Conservation (phyloP, 2,329 filamentous ascomycete species). For the Zymoseptoria ardabiliae region DNA sequence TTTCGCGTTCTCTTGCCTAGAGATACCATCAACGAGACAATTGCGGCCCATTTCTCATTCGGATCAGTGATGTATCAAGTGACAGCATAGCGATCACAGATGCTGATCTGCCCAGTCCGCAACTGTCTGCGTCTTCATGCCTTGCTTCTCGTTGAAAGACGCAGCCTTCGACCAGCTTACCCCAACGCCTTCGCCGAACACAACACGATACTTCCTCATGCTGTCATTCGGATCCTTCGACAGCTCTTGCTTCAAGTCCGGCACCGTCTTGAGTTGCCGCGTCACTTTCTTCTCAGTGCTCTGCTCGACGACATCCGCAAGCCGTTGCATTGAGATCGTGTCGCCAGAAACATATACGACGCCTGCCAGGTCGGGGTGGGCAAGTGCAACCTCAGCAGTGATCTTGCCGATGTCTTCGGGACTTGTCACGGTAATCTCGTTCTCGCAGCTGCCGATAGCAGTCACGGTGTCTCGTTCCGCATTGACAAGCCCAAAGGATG, state of each 20-base stretch:
- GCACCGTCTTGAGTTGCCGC: conserved; percentile 45
- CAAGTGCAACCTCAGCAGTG: conserved; percentile 50
- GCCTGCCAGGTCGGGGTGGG: conserved; percentile 30
- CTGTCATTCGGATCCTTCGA: conserved; percentile 39
- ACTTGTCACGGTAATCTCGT: conserved; percentile 54
- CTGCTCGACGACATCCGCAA: conserved; percentile 45
- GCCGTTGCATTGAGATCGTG: conserved; percentile 49
- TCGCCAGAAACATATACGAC: conserved; percentile 56
- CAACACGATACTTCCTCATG: conserved; percentile 53
- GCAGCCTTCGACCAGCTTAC: conserved; percentile 50
- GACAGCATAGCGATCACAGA: background rate
- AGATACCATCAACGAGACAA: too few relatives aligned
- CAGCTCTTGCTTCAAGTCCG: conserved; percentile 41
- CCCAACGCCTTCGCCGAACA: conserved; percentile 53
- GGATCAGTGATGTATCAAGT: too few relatives aligned
- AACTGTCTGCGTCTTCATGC: conserved; percentile 41
- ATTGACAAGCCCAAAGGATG: conserved; percentile 57
- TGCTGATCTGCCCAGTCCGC: conserved; percentile 31
- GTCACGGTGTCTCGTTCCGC: conserved; percentile 20
- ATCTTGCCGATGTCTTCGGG: conserved; percentile 57
- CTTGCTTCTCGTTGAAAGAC: conserved; percentile 48
- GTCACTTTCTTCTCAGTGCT: conserved; percentile 38
- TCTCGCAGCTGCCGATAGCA: conserved; percentile 56
- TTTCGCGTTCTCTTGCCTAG: too few relatives aligned
- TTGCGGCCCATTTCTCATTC: too few relatives aligned